Base-by-base conservation (phyloP, 352 stramenopile genomes). In the Pythium dissimile region DNA sequence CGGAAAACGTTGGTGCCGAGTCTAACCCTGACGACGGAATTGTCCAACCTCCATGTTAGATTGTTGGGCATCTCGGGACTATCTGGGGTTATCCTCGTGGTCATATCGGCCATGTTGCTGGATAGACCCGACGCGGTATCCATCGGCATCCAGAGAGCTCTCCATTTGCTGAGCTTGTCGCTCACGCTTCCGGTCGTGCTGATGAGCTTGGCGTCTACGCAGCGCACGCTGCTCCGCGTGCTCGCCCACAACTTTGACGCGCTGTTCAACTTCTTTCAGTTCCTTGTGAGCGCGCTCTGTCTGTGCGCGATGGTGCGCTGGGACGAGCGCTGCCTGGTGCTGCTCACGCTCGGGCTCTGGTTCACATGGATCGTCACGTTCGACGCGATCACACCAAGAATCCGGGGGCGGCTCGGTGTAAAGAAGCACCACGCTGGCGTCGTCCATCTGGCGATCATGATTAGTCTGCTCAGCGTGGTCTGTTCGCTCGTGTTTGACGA, bases 231-330 rank as follows among this genome's bases (percentile, higher is more conserved):
- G 38, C 39, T 59, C 9, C 24, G 51, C 9, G 13, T 47, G 24
- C 35, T 57, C 6, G 12, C 15, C 12, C 37, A 38, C 37, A 21
- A 50, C 37, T 59, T 59, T 28, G 51, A 59, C 51, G 24, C 51
- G 28, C 38, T 59, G 24, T 51, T 59, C 23, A 49, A 35, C 28
- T 15, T 41, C 6, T 46, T 23, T 6, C 50, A 57, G 38, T 15
- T 48, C 15, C 13, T 46, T 23, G 16, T 16, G 23, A 35, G 12
- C 23, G 21, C 26, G 12, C 15, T 45, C 34, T 46, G 35, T 35
- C 37, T 57, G 34, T 34, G 23, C 13, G 21, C 35, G 9, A 57
- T 57, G 50, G n/a, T 57, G 20, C 2, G n/a, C 5, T 59, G 51
- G 51, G 53, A 61, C 42, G 10, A 38, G 26, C 41, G 41, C 42